Evolutionary conservation across 805 yeast species (phyloP), one percentile per base, ranked within the genome.

Genomic region (Sungouiozyma intestinalis): DNA sequence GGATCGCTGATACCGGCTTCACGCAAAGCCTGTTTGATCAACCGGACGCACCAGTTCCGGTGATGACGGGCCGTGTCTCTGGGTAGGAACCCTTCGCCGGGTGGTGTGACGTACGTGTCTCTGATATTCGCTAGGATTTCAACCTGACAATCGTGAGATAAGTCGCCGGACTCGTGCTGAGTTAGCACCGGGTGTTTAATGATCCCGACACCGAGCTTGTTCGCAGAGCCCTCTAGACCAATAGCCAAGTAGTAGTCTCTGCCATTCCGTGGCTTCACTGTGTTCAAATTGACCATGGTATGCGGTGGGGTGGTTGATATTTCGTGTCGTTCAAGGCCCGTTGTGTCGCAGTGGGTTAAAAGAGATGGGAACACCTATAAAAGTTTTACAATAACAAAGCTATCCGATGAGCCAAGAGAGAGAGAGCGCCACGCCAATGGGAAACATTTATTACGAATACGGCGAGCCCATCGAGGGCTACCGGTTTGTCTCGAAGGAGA

Each of bases 1-100:
- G 62, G 60, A 11, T 66, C 64, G 1, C 53, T 50, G 4, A 85
- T 54, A 0, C 64, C 60, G 1, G 94, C 81, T 35, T 80, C 88
- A 2, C 60, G 58, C 35, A 92, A 54, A 0, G 97, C 82, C 24
- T 55, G 54, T 51, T 77, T 77, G 33, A 86, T 76, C 17, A 88
- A 63, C 44, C 97, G 64, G 1, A 85, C 88, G 17, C 81, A 94
- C 96, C 96, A 90, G 62, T 86, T 85, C 35, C 97, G 66, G 60
- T 92, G 99, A 59, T 92, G 98, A 50, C 95, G 71, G 3, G 98
- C 97, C 0, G 97, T 87, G 56, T 92, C 99, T 45, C 97, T 65
- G 1, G 99, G 99, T 36, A 92, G 64, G 53, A 92, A 92, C 1
- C 98, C 99, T 64, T 92, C 97, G 2, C 99, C 99, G 1, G 97